phyloP scores from a whole-genome alignment of 2,329 filamentous ascomycete species.

The Lithohypha guttulata region DNA sequence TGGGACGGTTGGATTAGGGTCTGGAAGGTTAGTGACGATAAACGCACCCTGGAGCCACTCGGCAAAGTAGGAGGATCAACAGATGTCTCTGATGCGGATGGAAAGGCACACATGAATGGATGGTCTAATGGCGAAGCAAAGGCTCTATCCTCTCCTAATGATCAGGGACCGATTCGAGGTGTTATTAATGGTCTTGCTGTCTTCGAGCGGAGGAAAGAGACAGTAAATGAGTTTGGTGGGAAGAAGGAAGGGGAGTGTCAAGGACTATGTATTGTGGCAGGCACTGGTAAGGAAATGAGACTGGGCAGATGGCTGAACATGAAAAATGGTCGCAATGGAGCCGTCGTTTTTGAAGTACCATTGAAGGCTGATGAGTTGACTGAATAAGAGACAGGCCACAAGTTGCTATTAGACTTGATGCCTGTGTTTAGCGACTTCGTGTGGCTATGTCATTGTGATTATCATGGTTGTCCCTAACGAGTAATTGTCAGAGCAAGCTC shows the following conservation, averaged over 20 bases:
- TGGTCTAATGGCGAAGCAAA: slow-evolving; percentile 27
- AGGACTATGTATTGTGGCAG: slow-evolving; percentile 75
- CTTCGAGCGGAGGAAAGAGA: slow-evolving; percentile 71
- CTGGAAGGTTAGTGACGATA: slow-evolving; percentile 78
- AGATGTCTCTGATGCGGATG: slow-evolving; percentile 11
- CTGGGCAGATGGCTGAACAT: slow-evolving; percentile 68
- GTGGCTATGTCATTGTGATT: no score
- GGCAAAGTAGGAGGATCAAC: slow-evolving; percentile 52
- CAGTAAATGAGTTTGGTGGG: slow-evolving; percentile 38
- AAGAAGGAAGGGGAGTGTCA: slow-evolving; percentile 34
- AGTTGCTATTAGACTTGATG: no score
- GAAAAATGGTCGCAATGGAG: slow-evolving; percentile 61
- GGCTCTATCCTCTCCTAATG: slow-evolving; percentile 19
- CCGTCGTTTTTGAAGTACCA: slow-evolving; percentile 77
- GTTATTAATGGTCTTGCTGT: slow-evolving; percentile 81
- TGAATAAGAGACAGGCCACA: no score
- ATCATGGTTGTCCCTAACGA: no score
- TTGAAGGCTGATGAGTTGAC: no score
- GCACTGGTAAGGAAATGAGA: slow-evolving; percentile 74
- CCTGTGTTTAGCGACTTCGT: no score
- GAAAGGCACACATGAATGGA: slow-evolving; percentile 29
- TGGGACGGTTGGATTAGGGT: slow-evolving; percentile 84
- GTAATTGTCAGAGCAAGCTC: no score
- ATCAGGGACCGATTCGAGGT: slow-evolving; percentile 35
- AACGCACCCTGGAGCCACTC: slow-evolving; percentile 61